Conservation (phyloP, 2,329 filamentous ascomycete genomes). For the Trichoderma citrinoviride region DNA sequence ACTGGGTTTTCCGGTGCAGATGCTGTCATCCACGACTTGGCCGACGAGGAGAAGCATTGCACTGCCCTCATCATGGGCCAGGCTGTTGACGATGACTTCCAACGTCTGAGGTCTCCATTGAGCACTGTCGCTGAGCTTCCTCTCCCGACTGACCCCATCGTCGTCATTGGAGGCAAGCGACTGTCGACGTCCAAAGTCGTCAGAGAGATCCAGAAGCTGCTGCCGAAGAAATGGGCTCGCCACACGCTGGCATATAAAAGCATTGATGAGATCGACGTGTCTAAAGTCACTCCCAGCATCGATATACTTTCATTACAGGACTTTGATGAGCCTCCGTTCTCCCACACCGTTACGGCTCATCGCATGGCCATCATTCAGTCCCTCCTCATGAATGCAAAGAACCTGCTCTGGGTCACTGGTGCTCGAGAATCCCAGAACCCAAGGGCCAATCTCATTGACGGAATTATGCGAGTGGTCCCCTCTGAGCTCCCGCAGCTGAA, state of each 20-base stretch:
- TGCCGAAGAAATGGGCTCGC: neutral
- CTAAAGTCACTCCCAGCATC: neutral
- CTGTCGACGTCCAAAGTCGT: neutral
- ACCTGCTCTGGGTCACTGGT: neutral
- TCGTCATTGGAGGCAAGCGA: neutral
- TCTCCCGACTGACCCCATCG: neutral
- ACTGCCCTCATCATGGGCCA: neutral
- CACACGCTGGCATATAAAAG: neutral
- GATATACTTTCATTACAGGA: neutral
- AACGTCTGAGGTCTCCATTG: neutral
- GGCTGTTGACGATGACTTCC: neutral
- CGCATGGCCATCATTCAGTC: neutral
- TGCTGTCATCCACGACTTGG: conserved; percentile 20
- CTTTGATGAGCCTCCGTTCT: neutral
- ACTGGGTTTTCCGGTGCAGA: neutral
- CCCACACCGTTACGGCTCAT: neutral
- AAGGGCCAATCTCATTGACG: neutral
- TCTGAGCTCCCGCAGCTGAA: neutral
- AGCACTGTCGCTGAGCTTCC: neutral
- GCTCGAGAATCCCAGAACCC: neutral
- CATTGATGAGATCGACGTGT: neutral
- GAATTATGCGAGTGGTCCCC: neutral
- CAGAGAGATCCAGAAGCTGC: neutral
- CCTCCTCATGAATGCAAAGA: neutral
- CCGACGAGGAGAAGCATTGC: neutral